Percentiles rank a stretch among this genome's conserved stretches.
Evolutionary conservation across 2,329 filamentous ascomycete species (phyloP).

Genomic region (Penicillium italicum): DNA sequence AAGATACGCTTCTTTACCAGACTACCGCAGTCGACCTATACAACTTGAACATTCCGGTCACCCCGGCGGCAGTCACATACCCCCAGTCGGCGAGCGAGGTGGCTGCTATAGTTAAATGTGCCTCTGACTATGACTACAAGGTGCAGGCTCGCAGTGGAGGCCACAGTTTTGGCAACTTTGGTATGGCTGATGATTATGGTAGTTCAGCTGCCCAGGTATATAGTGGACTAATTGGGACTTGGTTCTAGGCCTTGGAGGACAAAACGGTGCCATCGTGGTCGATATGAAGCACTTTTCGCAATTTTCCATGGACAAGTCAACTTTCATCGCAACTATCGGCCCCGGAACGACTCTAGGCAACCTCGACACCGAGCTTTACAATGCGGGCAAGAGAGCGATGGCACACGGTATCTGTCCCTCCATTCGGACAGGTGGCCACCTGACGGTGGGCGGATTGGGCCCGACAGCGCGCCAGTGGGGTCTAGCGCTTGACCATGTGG

Average conservation of each 20-base stretch:
- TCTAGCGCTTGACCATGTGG: slow-evolving; percentile 50
- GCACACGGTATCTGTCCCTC: not conserved
- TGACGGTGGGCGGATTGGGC: slow-evolving; percentile 35
- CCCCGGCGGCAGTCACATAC: not conserved
- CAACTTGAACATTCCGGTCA: not conserved
- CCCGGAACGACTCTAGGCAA: not conserved
- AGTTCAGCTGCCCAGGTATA: not conserved
- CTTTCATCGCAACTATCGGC: not conserved
- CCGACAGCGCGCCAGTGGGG: slow-evolving; percentile 48
- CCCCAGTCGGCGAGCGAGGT: not conserved
- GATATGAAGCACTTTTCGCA: not conserved
- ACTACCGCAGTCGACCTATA: not conserved
- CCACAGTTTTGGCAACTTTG: not conserved
- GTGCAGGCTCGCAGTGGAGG: not conserved
- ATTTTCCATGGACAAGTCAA: not conserved
- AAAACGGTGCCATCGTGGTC: not conserved
- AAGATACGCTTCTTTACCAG: not conserved
- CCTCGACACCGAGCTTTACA: not conserved
- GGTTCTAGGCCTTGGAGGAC: not conserved
- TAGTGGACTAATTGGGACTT: not conserved
- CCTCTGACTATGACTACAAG: not conserved
- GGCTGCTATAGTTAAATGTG: not conserved
- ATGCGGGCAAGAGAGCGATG: not conserved
- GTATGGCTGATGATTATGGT: not conserved
- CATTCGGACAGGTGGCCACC: slow-evolving; percentile 29